phyloP scores from a whole-genome alignment of 2,329 filamentous ascomycete species.

The Sporothrix pallida region DNA sequence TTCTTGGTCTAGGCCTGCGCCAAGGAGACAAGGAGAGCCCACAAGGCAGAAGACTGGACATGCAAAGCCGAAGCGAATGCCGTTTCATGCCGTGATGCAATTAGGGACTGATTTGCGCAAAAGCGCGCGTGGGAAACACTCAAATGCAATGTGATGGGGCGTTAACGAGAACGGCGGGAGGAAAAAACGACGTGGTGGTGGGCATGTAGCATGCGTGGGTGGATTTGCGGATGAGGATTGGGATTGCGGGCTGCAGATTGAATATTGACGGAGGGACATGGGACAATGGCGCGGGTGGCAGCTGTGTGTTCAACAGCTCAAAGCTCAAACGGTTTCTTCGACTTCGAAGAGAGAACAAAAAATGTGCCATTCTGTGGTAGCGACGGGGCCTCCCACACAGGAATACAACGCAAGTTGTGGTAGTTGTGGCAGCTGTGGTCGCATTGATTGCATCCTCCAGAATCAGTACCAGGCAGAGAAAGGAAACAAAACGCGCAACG shows the following conservation, averaged over 20 bases:
- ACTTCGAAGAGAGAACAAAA: neutral
- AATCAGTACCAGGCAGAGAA: neutral
- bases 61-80: neutral
- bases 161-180: neutral
- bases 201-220: neutral
- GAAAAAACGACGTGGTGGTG: neutral
- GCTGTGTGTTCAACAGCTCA: neutral
- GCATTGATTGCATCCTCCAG: neutral
- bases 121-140: neutral
- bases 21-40: neutral
- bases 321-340: too few relatives aligned
- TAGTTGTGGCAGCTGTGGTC: neutral
- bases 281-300: neutral
- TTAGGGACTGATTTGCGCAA: neutral
- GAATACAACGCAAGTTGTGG: too few relatives aligned
- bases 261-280: neutral
- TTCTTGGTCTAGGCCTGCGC: neutral
- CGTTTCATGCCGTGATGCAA: neutral
- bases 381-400: conserved; percentile 21
- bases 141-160: neutral
- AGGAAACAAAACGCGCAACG: conserved; percentile 5
- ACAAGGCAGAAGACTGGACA: neutral
- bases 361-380: neutral
- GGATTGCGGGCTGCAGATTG: neutral
- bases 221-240: neutral